Evolutionary conservation across 2,329 filamentous ascomycete genomes (phyloP), one percentile per base, ranked within the genome.

Genomic region (Elsinoe necatrix): DNA sequence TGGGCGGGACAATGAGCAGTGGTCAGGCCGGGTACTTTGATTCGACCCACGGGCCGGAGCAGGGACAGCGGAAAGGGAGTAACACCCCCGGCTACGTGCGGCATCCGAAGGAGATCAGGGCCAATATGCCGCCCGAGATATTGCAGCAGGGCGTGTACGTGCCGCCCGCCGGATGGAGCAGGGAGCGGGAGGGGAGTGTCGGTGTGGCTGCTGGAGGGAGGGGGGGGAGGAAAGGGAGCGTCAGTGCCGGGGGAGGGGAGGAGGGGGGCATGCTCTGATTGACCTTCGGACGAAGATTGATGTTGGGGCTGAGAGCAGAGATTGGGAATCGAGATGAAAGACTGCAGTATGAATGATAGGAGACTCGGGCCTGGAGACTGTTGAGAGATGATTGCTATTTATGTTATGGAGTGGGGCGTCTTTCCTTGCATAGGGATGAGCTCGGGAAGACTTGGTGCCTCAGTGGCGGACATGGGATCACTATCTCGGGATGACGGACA

Each of bases 51-150:
- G 21, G 8, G 3, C 1, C 45, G 27, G 45, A 50, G 5, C 14
- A n/a, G 4, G 21, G n/a, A 25, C 25, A 34, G 14, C 37, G 48
- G 31, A 52, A 52, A 14, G 48, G 48, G 20, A 27, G 34, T 51
- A 60, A 21, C 9, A 21, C 16, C 55, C 57, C 54, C 9, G 54
- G 54, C 1, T 56, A 56, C 29, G 29, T 56, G 16, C 65, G 71
- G 37, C 67, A 75, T 47, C 73, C 73, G 6, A 75, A 71, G 62
- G 75, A 77, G 61, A 64, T 77, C 16, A 65, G 74, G 20, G 75
- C 75, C 41, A 78, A 78, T 45, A 76, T 78, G 74, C 75, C 75
- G 8, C 74, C 75, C 0, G 69, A 71, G 16, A 70, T 68, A 8
- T 57, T 77, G 9, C 74, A 77, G 61, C 64, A 69, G 18, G 75